A percentile compares a stretch with the other conserved stretches of the same genome.
Evolutionary conservation across 495 filamentous ascomycete genomes (phyloP).

Genomic region (Pseudoneurospora amorphoporcata): DNA sequence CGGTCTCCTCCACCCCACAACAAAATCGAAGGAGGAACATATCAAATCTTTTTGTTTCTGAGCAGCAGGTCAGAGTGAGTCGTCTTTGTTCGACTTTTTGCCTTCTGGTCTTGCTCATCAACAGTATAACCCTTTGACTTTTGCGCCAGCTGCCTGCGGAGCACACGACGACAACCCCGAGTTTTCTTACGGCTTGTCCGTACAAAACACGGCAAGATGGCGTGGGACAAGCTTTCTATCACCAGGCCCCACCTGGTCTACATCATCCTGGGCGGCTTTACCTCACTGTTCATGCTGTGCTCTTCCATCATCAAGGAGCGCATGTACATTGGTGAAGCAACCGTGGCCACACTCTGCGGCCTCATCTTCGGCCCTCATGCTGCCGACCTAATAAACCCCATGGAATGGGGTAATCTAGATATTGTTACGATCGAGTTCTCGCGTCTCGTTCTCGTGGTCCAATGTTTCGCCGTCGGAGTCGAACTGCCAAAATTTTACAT

Average conservation of each 20-base stretch:
- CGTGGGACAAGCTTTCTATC: slow-evolving; percentile 84
- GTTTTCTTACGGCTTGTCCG: not conserved
- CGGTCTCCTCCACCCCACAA: not conserved
- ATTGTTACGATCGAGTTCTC: slow-evolving; percentile 96
- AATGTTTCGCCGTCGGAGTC: slow-evolving; percentile 98
- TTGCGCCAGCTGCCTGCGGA: not conserved
- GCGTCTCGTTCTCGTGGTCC: slow-evolving; percentile 92
- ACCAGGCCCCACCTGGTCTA: slow-evolving; percentile 97
- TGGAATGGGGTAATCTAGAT: slow-evolving; percentile 83
- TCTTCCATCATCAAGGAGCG: slow-evolving; percentile 97
- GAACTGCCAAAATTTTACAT: slow-evolving; percentile 97
- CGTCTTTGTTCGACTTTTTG: not conserved
- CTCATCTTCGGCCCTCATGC: slow-evolving; percentile 97
- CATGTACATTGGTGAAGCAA: slow-evolving; percentile 97
- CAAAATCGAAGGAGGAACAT: not conserved
- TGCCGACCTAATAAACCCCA: slow-evolving; percentile 79
- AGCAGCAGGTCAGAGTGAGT: not conserved
- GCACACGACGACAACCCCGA: not conserved
- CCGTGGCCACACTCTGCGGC: slow-evolving; percentile 89
- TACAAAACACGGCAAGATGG: slow-evolving; percentile 44
- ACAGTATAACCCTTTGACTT: not conserved
- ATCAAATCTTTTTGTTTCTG: not conserved
- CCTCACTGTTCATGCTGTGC: slow-evolving; percentile 95
- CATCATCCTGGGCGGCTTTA: slow-evolving; percentile 96
- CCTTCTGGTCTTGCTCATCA: not conserved